Evolutionary conservation across 768 basidiomycete genomes (phyloP).

Genomic region (Mycena amicta): DNA sequence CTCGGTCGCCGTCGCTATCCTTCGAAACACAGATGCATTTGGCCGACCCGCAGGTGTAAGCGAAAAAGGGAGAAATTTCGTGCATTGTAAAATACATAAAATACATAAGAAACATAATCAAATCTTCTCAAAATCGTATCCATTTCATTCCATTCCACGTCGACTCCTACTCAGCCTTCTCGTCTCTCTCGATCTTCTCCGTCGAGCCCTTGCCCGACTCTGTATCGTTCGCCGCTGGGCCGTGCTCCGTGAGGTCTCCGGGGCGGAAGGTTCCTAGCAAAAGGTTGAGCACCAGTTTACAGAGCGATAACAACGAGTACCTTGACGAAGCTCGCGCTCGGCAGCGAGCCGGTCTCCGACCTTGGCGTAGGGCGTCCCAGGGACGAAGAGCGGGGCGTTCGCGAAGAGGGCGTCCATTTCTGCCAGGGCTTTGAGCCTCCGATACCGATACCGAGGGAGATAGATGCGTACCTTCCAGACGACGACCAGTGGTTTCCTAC

Average conservation of each 20-base stretch:
- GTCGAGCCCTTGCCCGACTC: slow-evolving; percentile 20
- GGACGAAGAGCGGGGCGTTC: slow-evolving; percentile 41
- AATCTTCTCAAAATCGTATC: too few relatives aligned
- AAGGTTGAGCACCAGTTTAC: background rate
- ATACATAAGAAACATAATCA: too few relatives aligned
- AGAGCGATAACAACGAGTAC: slow-evolving; percentile 20
- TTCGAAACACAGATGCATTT: too few relatives aligned
- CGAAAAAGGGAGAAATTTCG: too few relatives aligned
- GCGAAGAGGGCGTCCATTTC: slow-evolving; percentile 49
- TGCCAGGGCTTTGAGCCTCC: too few relatives aligned
- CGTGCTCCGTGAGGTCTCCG: slow-evolving; percentile 31
- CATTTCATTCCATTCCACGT: too few relatives aligned
- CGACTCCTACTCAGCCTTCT: too few relatives aligned
- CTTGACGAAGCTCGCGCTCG: slow-evolving; percentile 42
- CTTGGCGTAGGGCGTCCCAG: slow-evolving; percentile 37
- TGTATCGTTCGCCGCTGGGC: slow-evolving; percentile 10
- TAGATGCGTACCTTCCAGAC: too few relatives aligned
- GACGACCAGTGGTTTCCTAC: slow-evolving; percentile 47
- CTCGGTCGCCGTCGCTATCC: too few relatives aligned
- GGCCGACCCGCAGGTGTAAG: too few relatives aligned
- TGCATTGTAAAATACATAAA: too few relatives aligned
- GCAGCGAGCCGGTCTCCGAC: slow-evolving; percentile 37
- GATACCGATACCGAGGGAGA: too few relatives aligned
- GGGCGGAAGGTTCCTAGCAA: slow-evolving; percentile 31
- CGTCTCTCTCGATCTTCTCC: slow-evolving; percentile 18